These are phyloP conservation scores for Hyphopichia burtonii DNA, from an alignment of 1,139 yeast species.

Conservation along the genomic window DNA sequence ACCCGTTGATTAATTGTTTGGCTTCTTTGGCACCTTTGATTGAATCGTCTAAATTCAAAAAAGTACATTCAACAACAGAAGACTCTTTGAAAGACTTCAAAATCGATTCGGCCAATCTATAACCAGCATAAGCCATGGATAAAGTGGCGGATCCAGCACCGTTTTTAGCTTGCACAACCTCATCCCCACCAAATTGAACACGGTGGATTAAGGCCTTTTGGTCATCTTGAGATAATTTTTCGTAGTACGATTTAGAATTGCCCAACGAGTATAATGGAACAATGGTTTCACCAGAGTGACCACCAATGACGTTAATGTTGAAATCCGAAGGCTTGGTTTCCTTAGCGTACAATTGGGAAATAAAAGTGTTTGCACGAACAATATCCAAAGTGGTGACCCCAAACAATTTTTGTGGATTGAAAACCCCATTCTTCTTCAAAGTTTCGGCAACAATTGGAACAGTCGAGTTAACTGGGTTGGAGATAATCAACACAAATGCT, in stretches of 20 bases:
- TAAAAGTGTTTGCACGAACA: conserved; percentile 90
- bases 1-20: conserved; percentile 69
- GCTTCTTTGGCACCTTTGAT: conserved; percentile 72
- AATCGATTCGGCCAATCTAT: conserved; percentile 86
- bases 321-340: conserved; percentile 67
- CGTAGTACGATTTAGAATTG: conserved; percentile 45
- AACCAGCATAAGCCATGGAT: conserved; percentile 99
- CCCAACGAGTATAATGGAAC: conserved; percentile 82
- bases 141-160: conserved; percentile 99
- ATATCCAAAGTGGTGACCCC: conserved; percentile 98
- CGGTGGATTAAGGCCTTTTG: conserved; percentile 80
- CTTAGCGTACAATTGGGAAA: conserved; percentile 59
- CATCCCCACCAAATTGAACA: conserved; percentile 98
- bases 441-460: conserved; percentile 98
- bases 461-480: conserved; percentile 98
- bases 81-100: conserved; percentile 69
- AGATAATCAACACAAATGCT: conserved; percentile 83
- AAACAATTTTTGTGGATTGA: conserved; percentile 87
- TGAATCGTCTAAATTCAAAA: conserved; percentile 46
- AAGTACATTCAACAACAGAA: conserved; percentile 72
- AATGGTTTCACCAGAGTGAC: conserved; percentile 98
- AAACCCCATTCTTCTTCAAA: conserved; percentile 79
- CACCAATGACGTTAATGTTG: conserved; percentile 86
- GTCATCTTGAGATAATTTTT: conserved; percentile 48
- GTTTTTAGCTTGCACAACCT: conserved; percentile 96